Conservation (phyloP, 2,329 filamentous ascomycete species). For the Arthrobotrys musiformis region DNA sequence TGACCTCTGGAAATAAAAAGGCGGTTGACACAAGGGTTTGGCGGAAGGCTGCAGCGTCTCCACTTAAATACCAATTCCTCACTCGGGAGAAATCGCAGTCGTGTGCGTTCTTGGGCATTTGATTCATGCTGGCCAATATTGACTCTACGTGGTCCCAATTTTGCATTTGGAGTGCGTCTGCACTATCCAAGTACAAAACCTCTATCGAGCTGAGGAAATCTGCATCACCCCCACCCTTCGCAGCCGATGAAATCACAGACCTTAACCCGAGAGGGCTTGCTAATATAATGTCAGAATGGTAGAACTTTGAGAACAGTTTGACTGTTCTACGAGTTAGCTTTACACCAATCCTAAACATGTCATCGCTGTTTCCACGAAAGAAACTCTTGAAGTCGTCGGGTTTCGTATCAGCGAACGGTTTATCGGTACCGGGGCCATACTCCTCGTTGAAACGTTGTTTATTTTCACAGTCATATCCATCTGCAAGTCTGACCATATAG, state of each 20-base stretch:
- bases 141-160: conserved; percentile 97
- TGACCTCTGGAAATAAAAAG: conserved; percentile 89
- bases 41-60: conserved; percentile 79
- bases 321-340: conserved; percentile 97
- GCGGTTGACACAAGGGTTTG: conserved; percentile 85
- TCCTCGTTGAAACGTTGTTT: conserved; percentile 88
- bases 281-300: conserved; percentile 93
- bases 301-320: conserved; percentile 94
- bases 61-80: conserved; percentile 90
- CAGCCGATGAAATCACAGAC: conserved; percentile 84
- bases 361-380: conserved; percentile 94
- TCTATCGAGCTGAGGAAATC: conserved; percentile 97
- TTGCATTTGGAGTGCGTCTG: conserved; percentile 93
- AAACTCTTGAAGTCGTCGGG: conserved; percentile 88
- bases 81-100: conserved; percentile 94
- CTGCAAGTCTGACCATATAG: conserved; percentile 77
- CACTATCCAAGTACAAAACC: conserved; percentile 87
- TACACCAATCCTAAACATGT: conserved; percentile 94
- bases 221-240: conserved; percentile 73
- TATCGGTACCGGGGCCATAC: conserved; percentile 72
- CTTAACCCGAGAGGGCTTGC: conserved; percentile 89
- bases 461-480: conserved; percentile 93
- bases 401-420: conserved; percentile 76
- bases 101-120: conserved; percentile 87
- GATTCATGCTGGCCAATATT: conserved; percentile 90